These are phyloP conservation scores for Citrullus mucosospermus DNA, from an alignment of 306 rosid species.

Conservation along the genomic window DNA sequence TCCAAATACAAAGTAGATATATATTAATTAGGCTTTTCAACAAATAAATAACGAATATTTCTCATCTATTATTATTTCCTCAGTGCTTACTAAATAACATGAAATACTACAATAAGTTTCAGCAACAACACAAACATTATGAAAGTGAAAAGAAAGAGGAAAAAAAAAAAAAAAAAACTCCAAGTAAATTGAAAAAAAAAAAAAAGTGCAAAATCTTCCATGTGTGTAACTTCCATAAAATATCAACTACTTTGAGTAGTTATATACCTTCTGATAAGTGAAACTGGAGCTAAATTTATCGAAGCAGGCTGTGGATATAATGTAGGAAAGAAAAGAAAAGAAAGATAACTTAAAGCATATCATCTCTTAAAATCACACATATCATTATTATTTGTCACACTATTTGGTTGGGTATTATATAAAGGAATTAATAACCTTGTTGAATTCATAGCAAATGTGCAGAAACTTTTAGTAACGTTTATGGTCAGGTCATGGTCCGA, in stretches of 20 bases:
- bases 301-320: neutral
- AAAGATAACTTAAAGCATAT: neutral
- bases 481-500: conserved; percentile 43
- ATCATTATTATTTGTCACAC: conserved; percentile 3
- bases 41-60: neutral
- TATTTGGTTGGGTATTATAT: neutral
- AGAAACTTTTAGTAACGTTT: neutral
- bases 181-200: neutral
- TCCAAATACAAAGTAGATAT: neutral
- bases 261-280: neutral
- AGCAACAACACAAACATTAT: neutral
- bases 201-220: neutral
- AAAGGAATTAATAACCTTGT: neutral
- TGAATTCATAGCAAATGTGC: neutral
- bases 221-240: neutral
- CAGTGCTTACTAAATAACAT: neutral
- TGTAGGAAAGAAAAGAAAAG: neutral
- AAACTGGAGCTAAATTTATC: neutral
- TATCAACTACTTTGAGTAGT: neutral
- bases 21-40: neutral
- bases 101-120: neutral
- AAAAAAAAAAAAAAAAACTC: too few species aligned
- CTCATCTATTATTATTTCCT: neutral
- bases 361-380: neutral
- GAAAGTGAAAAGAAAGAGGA: neutral